Base-by-base conservation (phyloP, 2,329 filamentous ascomycete genomes). In the Fusarium gaditjirri region DNA sequence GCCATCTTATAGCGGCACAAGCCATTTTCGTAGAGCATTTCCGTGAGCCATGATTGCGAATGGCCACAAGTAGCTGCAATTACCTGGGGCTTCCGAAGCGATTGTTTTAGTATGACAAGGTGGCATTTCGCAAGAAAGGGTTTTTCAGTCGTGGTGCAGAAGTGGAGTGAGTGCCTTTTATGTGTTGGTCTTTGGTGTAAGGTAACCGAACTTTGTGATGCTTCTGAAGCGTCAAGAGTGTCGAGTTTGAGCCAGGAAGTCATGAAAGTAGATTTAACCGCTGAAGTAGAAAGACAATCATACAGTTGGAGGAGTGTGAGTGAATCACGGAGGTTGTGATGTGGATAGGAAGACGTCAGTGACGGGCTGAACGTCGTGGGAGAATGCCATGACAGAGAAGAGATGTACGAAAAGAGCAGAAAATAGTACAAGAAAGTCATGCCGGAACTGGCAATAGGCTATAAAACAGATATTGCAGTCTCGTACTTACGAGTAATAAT, bases 241-340 rank as follows among this genome's bases (percentile, higher is more conserved):
- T 41, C 39, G 19, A 29, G 31, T 42, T 27, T 14, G n/a, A 27
- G 25, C 14, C 4, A 10, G 29, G 42, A 39, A 25, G 11, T 35
- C 14, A 31, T 35, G 27, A 16, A 19, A 19, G 4, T 14, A 6
- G 2, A 19, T 17, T n/a, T 7, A 35, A 36, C 36, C 8, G 17
- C 8, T 10, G 6, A 11, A 13, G 17, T 1, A 21, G 17, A 33
- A 39, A n/a, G 6, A n/a, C 35, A 8, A 7, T 10, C 8, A 19
- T 23, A 9, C 11, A 10, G 8, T n/a, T 6, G 8, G 14, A 19
- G 19, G 16, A 13, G 12, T 5, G 17, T 17, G 23, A 23, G 55
- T 68, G 65, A 68, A 55, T 55, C 56, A 62, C n/a, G 44, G 25
- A 49, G 42, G 10, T 14, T 39, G 43, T 14, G 27, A 39, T 21